These are phyloP conservation scores for Sonneratia alba DNA, from an alignment of 345 rosid species.

Conservation along the genomic window DNA sequence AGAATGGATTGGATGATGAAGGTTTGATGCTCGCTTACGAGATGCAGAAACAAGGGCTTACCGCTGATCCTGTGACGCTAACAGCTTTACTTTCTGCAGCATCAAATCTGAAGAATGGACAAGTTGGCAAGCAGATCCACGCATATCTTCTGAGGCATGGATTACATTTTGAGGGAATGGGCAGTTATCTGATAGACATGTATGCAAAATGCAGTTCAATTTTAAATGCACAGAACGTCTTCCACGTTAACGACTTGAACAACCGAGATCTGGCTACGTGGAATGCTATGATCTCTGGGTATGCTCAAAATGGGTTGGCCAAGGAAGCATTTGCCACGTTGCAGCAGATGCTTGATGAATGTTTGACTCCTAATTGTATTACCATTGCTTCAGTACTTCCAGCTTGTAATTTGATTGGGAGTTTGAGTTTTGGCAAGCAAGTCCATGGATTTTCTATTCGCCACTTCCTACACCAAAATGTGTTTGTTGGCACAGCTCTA, in stretches of 20 bases:
- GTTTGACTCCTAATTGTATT: conserved; percentile 54
- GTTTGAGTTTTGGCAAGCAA: conserved; percentile 58
- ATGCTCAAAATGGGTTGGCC: conserved; percentile 51
- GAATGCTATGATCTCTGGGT: conserved; percentile 87
- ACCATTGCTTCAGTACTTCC: conserved; percentile 73
- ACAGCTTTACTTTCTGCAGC: conserved; percentile 76
- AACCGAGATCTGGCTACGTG: conserved; percentile 73
- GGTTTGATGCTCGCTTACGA: conserved; percentile 70
- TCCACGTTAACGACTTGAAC: conserved; percentile 22
- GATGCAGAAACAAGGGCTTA: conserved; percentile 74
- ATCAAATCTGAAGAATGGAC: conserved; percentile 64
- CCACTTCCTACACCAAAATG: conserved; percentile 46
- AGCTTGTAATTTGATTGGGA: conserved; percentile 60
- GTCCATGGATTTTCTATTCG: conserved; percentile 69
- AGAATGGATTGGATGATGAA: conserved; percentile 76
- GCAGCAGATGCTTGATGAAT: conserved; percentile 51
- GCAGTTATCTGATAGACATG: conserved; percentile 72
- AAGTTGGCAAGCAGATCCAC: conserved; percentile 71
- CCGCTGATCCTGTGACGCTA: conserved; percentile 58
- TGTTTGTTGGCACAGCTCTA: conserved; percentile 69
- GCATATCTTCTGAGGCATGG: conserved; percentile 64
- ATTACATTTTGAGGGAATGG: conserved; percentile 63
- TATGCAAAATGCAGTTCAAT: conserved; percentile 79
- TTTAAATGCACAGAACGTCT: conserved; percentile 33
- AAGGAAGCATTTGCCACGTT: conserved; percentile 49